phyloP scores from a whole-genome alignment of 768 basidiomycete genomes.

The Gautieria morchelliformis region DNA sequence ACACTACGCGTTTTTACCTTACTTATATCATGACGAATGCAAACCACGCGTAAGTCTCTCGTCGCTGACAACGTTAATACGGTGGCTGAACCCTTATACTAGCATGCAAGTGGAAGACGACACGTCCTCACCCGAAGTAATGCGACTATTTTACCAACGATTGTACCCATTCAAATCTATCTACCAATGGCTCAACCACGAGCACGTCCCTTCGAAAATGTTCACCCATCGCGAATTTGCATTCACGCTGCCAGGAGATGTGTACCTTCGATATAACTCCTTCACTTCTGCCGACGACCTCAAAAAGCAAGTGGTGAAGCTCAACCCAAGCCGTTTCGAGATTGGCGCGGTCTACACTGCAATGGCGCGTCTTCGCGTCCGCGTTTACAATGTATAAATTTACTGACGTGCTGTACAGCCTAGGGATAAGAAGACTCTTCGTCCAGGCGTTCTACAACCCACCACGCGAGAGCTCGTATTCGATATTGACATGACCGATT shows the following conservation, averaged over 20 bases:
- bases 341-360: constrained; percentile 92
- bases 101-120: constrained; percentile 14
- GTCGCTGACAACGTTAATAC: not conserved
- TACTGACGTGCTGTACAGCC: constrained; percentile 41
- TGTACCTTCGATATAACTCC: constrained; percentile 92
- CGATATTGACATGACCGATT: constrained; percentile 99
- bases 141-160: constrained; percentile 76
- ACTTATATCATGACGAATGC: not conserved
- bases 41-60: not conserved
- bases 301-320: constrained; percentile 75
- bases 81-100: too few species aligned
- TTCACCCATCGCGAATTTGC: constrained; percentile 95
- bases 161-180: constrained; percentile 93
- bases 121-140: constrained; percentile 46
- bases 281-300: constrained; percentile 81
- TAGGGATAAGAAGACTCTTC: constrained; percentile 77
- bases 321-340: constrained; percentile 92
- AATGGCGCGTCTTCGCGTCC: constrained; percentile 44
- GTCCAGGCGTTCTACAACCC: constrained; percentile 60
- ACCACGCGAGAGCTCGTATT: constrained; percentile 88
- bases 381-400: not conserved
- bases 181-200: constrained; percentile 92
- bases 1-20: not conserved
- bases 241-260: constrained; percentile 83
- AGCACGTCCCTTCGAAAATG: constrained; percentile 63